Percentiles rank a stretch among this genome's conserved stretches.
phyloP scores from a whole-genome alignment of 2,329 filamentous ascomycete species.

The Aspergillus persii region DNA sequence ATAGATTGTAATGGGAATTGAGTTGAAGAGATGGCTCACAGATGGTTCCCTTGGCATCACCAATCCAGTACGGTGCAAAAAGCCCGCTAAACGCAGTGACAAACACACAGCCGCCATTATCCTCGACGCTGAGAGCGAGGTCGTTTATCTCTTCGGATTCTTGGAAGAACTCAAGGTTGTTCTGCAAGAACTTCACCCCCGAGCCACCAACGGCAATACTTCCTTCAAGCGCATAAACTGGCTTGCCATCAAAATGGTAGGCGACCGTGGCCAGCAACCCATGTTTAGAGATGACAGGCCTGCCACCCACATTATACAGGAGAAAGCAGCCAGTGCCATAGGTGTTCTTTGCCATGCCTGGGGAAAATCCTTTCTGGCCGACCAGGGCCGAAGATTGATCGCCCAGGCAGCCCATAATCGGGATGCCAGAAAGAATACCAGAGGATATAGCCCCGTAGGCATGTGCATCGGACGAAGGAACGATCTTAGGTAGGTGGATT shows the following conservation, averaged over 20 bases:
- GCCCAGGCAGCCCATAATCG: constrained; percentile 76
- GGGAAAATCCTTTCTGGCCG: constrained; percentile 77
- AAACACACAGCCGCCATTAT: constrained; percentile 81
- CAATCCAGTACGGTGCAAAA: constrained; percentile 93
- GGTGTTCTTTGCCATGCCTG: constrained; percentile 84
- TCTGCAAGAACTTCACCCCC: constrained; percentile 71
- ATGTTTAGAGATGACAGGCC: constrained; percentile 79
- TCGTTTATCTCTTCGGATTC: constrained; percentile 62
- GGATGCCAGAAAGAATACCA: constrained; percentile 65
- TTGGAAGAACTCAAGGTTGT: constrained; percentile 62
- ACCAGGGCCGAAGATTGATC: constrained; percentile 85
- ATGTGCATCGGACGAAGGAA: constrained; percentile 70
- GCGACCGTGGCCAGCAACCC: constrained; percentile 81
- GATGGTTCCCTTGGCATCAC: constrained; percentile 86
- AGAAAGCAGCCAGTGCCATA: constrained; percentile 89
- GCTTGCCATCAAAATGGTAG: constrained; percentile 71
- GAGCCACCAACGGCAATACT: constrained; percentile 80
- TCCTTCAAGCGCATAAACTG: constrained; percentile 78
- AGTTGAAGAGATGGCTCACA: constrained; percentile 48
- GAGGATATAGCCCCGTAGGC: constrained; percentile 66
- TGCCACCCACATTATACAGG: constrained; percentile 80
- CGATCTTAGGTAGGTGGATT: constrained; percentile 73
- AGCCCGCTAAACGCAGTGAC: constrained; percentile 89
- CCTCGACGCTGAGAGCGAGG: constrained; percentile 61
- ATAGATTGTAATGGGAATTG: not conserved